Base-by-base conservation (phyloP, 2,329 filamentous ascomycete species). In the Juglanconis juglandina region DNA sequence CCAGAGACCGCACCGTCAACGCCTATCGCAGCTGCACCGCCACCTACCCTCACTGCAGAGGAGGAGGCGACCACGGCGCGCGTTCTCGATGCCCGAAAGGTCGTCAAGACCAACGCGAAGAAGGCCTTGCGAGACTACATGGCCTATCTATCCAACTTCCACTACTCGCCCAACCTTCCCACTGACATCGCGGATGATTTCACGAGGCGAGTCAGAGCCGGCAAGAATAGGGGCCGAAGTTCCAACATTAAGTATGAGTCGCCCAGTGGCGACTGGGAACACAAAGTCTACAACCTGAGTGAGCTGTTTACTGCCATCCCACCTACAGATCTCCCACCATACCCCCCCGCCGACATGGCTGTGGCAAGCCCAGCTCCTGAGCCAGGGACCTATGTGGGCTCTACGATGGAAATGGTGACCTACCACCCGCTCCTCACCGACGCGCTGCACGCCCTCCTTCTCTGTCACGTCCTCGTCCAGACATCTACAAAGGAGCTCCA, bases 361-460 rank as follows among this genome's bases (percentile, higher is more conserved):
- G 59, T 71, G 61, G 61, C 70, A 14, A 67, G 71, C 41, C 70
- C 24, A 66, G 71, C 48, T 59, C 63, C 41, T 24, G 67, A 67
- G 17, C 57, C 69, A 9, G 58, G 63, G 6, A 69, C 74, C 13
- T 63, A 71, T 4, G 65, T 75, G 39, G 71, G 77, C 60, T 75
- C 73, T 33, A 69, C 70, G 11, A 72, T 71, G 48, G 89, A 92
- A 74, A 81, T 82, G 46, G 81, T 91, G 34, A 95, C 90, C 1
- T 95, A 91, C 70, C 91, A 96, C 68, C 92, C 91, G 0, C 81
- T 95, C 8, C 79, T 96, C 10, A 86, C 86, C 6, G 91, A 96
- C 65, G 89, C 89, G 1, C 81, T 96, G 0, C 91, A 96, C 72
- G 88, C 87, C 4, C 75, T 95, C 1, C 84, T 96, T 8, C 82